Evolutionary conservation across 306 rosid species (phyloP).

Genomic region (Aeschynomene evenia): DNA sequence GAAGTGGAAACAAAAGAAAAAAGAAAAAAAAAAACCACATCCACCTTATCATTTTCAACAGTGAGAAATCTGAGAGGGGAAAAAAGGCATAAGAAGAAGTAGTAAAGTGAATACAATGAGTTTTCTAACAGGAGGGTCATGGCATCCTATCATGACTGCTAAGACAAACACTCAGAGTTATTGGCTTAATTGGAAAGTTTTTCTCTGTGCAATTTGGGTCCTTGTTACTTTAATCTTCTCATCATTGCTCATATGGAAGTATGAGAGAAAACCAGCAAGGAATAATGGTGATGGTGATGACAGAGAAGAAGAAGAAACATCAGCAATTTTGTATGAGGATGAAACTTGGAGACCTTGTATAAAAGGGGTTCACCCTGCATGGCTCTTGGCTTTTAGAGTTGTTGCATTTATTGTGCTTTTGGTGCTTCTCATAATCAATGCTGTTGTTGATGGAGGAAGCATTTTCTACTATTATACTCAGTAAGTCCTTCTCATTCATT

Average conservation of each 20-base stretch:
- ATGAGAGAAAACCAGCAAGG: slow-evolving; percentile 44
- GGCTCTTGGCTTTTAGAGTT: slow-evolving; percentile 81
- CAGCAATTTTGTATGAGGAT: slow-evolving; percentile 75
- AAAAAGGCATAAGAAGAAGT: slow-evolving; percentile 9
- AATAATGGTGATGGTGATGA: not conserved
- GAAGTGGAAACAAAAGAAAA: slow-evolving; percentile 19
- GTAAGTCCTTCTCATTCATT: slow-evolving; percentile 43
- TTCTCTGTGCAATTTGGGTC: slow-evolving; percentile 68
- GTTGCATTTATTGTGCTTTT: slow-evolving; percentile 77
- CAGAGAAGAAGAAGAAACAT: slow-evolving; percentile 39
- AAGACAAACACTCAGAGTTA: slow-evolving; percentile 68
- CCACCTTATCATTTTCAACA: slow-evolving; percentile 5
- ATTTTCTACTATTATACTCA: slow-evolving; percentile 87
- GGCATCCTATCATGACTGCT: slow-evolving; percentile 81
- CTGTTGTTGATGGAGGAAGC: slow-evolving; percentile 64
- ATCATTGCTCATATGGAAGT: slow-evolving; percentile 52
- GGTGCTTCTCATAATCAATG: slow-evolving; percentile 63
- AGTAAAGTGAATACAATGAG: slow-evolving; percentile 51
- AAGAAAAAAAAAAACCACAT: too few species aligned
- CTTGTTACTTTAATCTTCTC: slow-evolving; percentile 44
- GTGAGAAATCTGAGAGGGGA: slow-evolving; percentile 21
- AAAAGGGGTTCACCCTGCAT: slow-evolving; percentile 87
- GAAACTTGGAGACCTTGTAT: slow-evolving; percentile 93
- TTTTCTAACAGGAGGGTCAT: slow-evolving; percentile 69
- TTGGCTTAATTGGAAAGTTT: slow-evolving; percentile 90